phyloP scores from a whole-genome alignment of 805 yeast genomes.

The Tetrapisispora nanseiensis region DNA sequence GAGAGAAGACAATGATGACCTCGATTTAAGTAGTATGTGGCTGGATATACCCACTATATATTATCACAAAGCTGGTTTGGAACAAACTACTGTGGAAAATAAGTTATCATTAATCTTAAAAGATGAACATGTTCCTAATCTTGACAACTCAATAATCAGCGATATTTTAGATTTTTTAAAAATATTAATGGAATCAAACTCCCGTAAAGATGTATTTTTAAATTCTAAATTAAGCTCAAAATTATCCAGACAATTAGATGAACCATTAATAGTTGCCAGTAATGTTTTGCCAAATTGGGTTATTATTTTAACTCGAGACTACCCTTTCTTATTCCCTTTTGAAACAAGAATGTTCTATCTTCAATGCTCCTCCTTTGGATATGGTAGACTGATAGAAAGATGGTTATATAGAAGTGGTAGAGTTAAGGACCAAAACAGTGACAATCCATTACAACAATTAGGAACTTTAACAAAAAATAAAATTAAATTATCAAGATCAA shows the following conservation, averaged over 20 bases:
- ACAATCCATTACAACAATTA: constrained; percentile 33
- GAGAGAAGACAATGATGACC: constrained; percentile 27
- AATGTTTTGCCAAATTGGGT: constrained; percentile 84
- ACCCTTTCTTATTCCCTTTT: constrained; percentile 76
- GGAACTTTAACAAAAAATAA: constrained; percentile 77
- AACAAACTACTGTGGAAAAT: too few species aligned
- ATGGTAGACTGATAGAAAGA: constrained; percentile 66
- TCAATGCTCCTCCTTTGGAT: constrained; percentile 85
- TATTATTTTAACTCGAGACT: constrained; percentile 57
- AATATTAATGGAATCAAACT: constrained; percentile 18
- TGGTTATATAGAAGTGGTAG: constrained; percentile 53
- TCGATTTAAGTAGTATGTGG: constrained; percentile 48
- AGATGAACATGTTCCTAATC: too few species aligned
- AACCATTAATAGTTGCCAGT: constrained; percentile 78
- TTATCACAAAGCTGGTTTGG: constrained; percentile 35
- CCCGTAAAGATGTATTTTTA: constrained; percentile 37
- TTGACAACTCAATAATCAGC: too few species aligned
- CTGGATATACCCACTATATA: constrained; percentile 41
- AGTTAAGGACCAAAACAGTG: constrained; percentile 25
- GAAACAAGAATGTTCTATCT: constrained; percentile 69
- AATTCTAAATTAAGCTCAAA: constrained; percentile 82
- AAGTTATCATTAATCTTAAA: too few species aligned
- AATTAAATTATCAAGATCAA: constrained; percentile 62
- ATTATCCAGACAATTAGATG: constrained; percentile 78
- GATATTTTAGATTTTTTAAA: constrained; percentile 7